These are phyloP conservation scores for Fusarium cyanostomum DNA, from an alignment of 2,329 filamentous ascomycete genomes.

Conservation along the genomic window DNA sequence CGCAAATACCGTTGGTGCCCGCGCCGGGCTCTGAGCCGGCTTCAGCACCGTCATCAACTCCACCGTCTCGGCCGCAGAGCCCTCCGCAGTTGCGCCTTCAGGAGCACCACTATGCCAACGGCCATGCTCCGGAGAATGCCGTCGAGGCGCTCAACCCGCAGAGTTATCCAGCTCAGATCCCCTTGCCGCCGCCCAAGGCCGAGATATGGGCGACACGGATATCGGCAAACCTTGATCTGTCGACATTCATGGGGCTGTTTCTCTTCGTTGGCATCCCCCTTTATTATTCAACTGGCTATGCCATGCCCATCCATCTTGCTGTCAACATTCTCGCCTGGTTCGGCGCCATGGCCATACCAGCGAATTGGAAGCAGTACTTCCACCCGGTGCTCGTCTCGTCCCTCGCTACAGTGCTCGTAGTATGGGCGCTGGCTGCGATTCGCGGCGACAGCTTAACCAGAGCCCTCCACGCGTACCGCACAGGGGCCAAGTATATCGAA, in stretches of 20 bases:
- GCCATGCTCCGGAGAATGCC: slow-evolving; percentile 22
- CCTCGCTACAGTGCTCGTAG: slow-evolving; percentile 59
- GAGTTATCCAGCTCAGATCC: slow-evolving; percentile 50
- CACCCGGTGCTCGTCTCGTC: slow-evolving; percentile 68
- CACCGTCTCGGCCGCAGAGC: slow-evolving; percentile 40
- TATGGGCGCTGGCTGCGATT: slow-evolving; percentile 63
- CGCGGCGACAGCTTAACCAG: slow-evolving; percentile 52
- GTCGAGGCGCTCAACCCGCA: slow-evolving; percentile 34
- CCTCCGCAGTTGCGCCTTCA: slow-evolving; percentile 43
- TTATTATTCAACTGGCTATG: slow-evolving; percentile 63
- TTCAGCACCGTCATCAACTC: slow-evolving; percentile 25
- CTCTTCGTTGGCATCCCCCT: slow-evolving; percentile 63
- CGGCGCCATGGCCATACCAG: slow-evolving; percentile 58
- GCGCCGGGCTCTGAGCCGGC: slow-evolving; percentile 27
- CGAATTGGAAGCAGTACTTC: slow-evolving; percentile 60
- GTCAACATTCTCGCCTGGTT: slow-evolving; percentile 64
- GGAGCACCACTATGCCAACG: slow-evolving; percentile 40
- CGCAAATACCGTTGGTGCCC: slow-evolving; percentile 34
- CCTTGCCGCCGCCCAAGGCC: slow-evolving; percentile 55
- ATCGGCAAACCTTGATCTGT: slow-evolving; percentile 55
- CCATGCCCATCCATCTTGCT: slow-evolving; percentile 57
- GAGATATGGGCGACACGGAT: slow-evolving; percentile 61
- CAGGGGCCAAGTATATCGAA: slow-evolving; percentile 61
- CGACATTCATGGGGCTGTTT: slow-evolving; percentile 57
- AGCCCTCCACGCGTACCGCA: slow-evolving; percentile 60